Evolutionary conservation across 1,284 basidiomycete genomes (phyloP), one percentile per base, ranked within the genome.

Genomic region (Irpex sp.): DNA sequence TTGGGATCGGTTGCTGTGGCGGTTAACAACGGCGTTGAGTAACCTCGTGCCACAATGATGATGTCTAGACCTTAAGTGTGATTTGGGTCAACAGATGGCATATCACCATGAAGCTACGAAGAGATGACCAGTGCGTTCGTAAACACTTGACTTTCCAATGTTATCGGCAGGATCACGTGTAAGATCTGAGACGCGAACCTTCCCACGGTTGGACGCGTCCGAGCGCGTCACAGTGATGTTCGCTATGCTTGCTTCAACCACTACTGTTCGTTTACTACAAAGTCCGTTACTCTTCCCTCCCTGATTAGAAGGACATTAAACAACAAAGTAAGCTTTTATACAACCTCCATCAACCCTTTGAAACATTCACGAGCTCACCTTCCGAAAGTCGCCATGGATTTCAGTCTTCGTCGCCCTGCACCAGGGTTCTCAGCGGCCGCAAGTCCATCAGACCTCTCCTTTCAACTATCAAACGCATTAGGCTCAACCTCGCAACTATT

Each of bases 341-440:
- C 26, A 26, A 26, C 26, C 26, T 26, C 26, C 26, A 26, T 26
- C 26, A 26, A 26, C 4, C 26, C 26, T 26, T 26, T 26, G 26
- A 26, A 26, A 26, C 26, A 3, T 26, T 26, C 26, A 26, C 26
- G 26, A 26, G 17, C 21, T 17, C 21, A 51, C 49, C 77, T 6
- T 65, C 36, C 9, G 83, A 71, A 21, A 73, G 39, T 8, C 26
- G 26, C 26, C 39, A 75, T 4, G 86, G 87, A 53, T 43, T 43
- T 43, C 78, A 13, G 26, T 55, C 53, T 55, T 55, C 53, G 53
- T 17, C 49, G n/a, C 31, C 53, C 7, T 33, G 1, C 33, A 35
- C 53, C 53, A 31, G 31, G 33, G 9, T 11, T 55, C 9, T 33
- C 33, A 17, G 26, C 8, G 13, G 31, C 53, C 1, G 53, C 53